A percentile compares a stretch with the other conserved stretches of the same genome.
phyloP scores from a whole-genome alignment of 331 rosid genomes.

The Rosa hybrid region DNA sequence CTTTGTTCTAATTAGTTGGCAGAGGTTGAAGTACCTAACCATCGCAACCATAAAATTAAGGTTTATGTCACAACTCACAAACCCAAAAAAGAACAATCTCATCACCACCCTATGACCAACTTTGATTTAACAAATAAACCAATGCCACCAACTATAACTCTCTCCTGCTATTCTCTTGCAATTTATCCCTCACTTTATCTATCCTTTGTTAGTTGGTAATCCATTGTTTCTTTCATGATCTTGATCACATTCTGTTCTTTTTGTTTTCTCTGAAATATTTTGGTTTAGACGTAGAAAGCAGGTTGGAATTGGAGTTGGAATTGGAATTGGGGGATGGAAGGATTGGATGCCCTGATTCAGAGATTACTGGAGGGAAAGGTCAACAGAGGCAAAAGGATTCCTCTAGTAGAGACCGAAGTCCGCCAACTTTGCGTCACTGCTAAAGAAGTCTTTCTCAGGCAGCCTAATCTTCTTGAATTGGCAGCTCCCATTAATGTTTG shows the following conservation, averaged over 20 bases:
- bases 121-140: slow-evolving; percentile 1
- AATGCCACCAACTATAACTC: slow-evolving; percentile 31
- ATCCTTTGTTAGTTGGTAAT: background rate
- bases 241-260: slow-evolving; percentile 3
- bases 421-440: slow-evolving; percentile 68
- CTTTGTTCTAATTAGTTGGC: slow-evolving; percentile 31
- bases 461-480: slow-evolving; percentile 70
- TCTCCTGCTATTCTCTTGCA: slow-evolving; percentile 26
- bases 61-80: slow-evolving; percentile 17
- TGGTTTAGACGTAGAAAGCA: background rate
- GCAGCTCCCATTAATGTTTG: slow-evolving; percentile 86
- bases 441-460: slow-evolving; percentile 65
- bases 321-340: slow-evolving; percentile 54
- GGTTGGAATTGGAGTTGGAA: background rate
- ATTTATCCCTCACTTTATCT: background rate
- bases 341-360: slow-evolving; percentile 70
- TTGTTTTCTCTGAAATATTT: background rate
- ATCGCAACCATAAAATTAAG: slow-evolving; percentile 30
- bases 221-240: slow-evolving; percentile 1
- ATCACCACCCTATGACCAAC: background rate
- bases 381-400: slow-evolving; percentile 64
- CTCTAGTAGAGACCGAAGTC: slow-evolving; percentile 64
- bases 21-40: slow-evolving; percentile 21
- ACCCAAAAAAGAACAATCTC: slow-evolving; percentile 1
- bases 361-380: slow-evolving; percentile 67